These are phyloP conservation scores for Candida namnaoensis DNA, from an alignment of 805 yeast genomes.

Conservation along the genomic window DNA sequence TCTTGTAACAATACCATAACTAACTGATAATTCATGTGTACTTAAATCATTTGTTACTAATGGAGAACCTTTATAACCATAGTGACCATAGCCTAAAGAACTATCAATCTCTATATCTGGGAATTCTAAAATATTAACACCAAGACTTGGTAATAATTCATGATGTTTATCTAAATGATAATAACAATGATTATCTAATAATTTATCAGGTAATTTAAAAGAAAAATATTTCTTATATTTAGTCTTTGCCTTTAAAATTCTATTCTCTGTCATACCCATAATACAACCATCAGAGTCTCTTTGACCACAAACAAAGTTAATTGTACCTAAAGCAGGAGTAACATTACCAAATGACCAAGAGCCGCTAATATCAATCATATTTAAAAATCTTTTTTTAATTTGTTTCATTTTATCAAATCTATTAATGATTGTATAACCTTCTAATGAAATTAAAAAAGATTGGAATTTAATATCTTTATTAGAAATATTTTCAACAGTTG, in stretches of 20 bases:
- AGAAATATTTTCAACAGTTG: constrained; percentile 38
- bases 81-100: constrained; percentile 39
- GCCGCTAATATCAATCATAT: constrained; percentile 56
- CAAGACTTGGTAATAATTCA: constrained; percentile 31
- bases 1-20: constrained; percentile 48
- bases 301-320: constrained; percentile 33
- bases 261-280: constrained; percentile 41
- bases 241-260: constrained; percentile 38
- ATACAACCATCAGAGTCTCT: constrained; percentile 37
- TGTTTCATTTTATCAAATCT: constrained; percentile 24
- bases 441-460: constrained; percentile 46
- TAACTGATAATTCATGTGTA: constrained; percentile 35
- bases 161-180: constrained; percentile 31
- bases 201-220: constrained; percentile 46
- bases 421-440: constrained; percentile 28
- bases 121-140: constrained; percentile 23
- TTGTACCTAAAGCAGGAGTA: constrained; percentile 43
- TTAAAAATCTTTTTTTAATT: constrained; percentile 37
- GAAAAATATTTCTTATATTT: constrained; percentile 51
- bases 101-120: constrained; percentile 22
- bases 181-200: constrained; percentile 44
- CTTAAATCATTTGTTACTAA: constrained; percentile 41
- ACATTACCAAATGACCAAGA: constrained; percentile 41
- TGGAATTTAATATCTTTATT: constrained; percentile 44
- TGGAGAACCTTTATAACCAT: constrained; percentile 44